Percentiles rank a stretch among this genome's conserved stretches.
Evolutionary conservation across 495 filamentous ascomycete genomes (phyloP).

Genomic region (Aspergillus bridgeri): DNA sequence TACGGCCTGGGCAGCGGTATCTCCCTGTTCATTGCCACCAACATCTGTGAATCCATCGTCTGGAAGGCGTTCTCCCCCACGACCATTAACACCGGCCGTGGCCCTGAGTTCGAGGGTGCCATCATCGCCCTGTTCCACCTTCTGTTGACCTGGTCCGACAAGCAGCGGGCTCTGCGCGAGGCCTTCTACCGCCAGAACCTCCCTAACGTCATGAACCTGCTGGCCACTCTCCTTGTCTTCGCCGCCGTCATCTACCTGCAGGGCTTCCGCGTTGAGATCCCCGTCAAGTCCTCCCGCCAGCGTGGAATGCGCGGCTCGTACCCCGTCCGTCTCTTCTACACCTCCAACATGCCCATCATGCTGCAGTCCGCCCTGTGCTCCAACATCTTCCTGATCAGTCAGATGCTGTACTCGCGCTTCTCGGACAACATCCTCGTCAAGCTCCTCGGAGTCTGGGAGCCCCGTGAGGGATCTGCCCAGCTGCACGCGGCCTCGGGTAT

Average conservation of each 20-base stretch:
- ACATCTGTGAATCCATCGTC: conserved; percentile 99
- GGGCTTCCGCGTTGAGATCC: conserved; percentile 99
- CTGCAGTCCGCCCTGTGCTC: conserved; percentile 95
- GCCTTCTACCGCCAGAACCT: conserved; percentile 99
- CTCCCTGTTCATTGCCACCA: conserved; percentile 99
- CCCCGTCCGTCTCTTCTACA: conserved; percentile 66
- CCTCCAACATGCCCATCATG: conserved; percentile 93
- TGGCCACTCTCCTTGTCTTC: conserved; percentile 91
- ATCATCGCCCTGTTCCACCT: conserved; percentile 99
- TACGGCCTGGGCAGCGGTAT: conserved; percentile 98
- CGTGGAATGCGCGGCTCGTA: conserved; percentile 90
- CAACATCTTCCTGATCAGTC: conserved; percentile 97
- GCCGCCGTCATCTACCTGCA: conserved; percentile 99
- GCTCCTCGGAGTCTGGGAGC: conserved; percentile 97
- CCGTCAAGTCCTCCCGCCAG: conserved; percentile 98
- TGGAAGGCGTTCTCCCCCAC: conserved; percentile 99
- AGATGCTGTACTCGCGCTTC: conserved; percentile 99
- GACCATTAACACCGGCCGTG: conserved; percentile 98
- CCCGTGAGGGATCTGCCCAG: conserved; percentile 91
- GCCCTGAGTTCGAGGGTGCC: conserved; percentile 98
- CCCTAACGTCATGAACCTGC: conserved; percentile 98
- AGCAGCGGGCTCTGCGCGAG: conserved; percentile 93
- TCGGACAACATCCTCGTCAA: conserved; percentile 96
- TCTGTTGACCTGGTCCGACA: conserved; percentile 96
- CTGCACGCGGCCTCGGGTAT: conserved; percentile 88